A percentile compares a stretch with the other conserved stretches of the same genome.
These are phyloP conservation scores for Dendrocalamus sinicus DNA, from an alignment of 176 grass and related monocot species.

Conservation along the genomic window DNA sequence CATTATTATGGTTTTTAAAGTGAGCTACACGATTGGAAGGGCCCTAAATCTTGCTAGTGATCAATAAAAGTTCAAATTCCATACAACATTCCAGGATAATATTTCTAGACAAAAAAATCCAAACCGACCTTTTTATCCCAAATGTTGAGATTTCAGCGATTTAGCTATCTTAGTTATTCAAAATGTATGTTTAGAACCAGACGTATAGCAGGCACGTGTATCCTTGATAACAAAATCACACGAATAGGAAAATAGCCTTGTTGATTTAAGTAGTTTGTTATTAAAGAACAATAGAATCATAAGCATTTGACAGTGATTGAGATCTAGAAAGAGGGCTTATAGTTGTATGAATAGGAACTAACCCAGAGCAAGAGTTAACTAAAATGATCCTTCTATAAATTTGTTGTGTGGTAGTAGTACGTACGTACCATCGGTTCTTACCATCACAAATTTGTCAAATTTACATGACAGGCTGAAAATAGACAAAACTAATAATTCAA, in stretches of 20 bases:
- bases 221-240: not conserved
- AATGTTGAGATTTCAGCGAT: not conserved
- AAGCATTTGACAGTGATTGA: not conserved
- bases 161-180: not conserved
- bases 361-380: constrained; percentile 93
- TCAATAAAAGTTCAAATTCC: not conserved
- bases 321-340: not conserved
- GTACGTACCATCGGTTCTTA: too few relatives aligned
- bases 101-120: not conserved
- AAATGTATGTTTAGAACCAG: not conserved
- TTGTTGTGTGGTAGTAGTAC: constrained; percentile 17
- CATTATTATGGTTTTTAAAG: not conserved
- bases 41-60: not conserved
- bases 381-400: constrained; percentile 87
- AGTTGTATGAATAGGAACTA: constrained; percentile 29
- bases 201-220: not conserved
- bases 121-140: not conserved
- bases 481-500: too few relatives aligned
- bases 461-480: too few relatives aligned
- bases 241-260: not conserved
- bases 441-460: too few relatives aligned
- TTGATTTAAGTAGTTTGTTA: constrained; percentile 3
- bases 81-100: not conserved
- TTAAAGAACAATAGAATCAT: not conserved
- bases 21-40: not conserved